Percentiles rank a stretch among this genome's conserved stretches.
Evolutionary conservation across 75 land plant species (phyloP).

Genomic region (Cryptomeria japonica): DNA sequence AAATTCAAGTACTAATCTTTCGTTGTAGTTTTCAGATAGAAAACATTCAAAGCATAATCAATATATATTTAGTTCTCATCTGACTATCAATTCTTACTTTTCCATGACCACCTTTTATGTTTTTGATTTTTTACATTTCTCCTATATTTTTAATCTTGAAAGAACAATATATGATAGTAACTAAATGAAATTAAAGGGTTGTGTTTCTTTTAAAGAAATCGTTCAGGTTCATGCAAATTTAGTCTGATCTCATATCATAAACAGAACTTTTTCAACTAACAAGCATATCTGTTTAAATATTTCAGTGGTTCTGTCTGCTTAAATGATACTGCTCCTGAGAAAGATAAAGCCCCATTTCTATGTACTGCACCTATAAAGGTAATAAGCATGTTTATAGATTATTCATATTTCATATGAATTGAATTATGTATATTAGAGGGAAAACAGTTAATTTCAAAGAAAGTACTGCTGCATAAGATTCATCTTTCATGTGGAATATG

Average conservation of each 20-base stretch:
- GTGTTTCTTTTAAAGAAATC: neutral
- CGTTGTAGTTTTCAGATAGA: neutral
- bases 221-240: neutral
- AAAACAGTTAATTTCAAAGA: neutral
- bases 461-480: neutral
- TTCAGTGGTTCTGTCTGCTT: constrained; percentile 15
- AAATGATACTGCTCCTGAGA: neutral
- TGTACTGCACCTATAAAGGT: constrained; percentile 23
- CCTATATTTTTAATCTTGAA: neutral
- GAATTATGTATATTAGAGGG: neutral
- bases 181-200: neutral
- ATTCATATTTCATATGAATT: neutral
- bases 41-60: neutral
- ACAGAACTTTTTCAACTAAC: neutral
- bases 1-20: constrained; percentile 65
- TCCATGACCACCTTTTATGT: neutral
- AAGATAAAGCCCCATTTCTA: constrained; percentile 5
- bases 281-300: neutral
- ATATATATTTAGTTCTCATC: neutral
- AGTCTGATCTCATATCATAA: neutral
- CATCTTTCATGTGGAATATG: neutral
- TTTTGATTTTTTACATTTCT: neutral
- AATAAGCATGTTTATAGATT: neutral
- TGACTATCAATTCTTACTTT: neutral
- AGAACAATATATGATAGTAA: neutral